Evolutionary conservation across 768 basidiomycete genomes (phyloP).

Genomic region (Pholiota conissans): DNA sequence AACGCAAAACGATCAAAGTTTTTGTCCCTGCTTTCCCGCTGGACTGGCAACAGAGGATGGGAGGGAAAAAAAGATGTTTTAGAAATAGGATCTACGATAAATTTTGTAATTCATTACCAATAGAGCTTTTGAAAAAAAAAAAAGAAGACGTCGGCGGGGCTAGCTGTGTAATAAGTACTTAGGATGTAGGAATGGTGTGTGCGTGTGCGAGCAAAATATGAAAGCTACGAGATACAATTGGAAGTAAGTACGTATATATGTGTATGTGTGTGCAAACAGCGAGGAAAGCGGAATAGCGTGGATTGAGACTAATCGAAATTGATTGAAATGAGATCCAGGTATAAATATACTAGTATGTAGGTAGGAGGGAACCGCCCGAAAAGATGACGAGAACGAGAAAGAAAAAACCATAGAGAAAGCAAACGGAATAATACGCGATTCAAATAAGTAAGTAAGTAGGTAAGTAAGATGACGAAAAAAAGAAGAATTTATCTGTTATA

Average conservation of each 20-base stretch:
- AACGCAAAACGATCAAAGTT: too few relatives aligned
- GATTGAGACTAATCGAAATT: not conserved
- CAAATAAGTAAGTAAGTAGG: too few relatives aligned
- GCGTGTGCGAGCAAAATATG: not conserved
- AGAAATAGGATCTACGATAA: slow-evolving; percentile 1
- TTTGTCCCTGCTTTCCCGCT: not conserved
- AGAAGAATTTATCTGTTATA: slow-evolving; percentile 19
- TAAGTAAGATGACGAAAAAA: too few relatives aligned
- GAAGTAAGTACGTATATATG: too few relatives aligned
- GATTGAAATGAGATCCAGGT: not conserved
- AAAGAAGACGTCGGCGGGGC: not conserved
- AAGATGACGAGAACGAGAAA: not conserved
- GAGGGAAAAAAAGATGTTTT: not conserved
- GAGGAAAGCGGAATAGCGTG: not conserved
- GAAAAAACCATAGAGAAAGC: not conserved
- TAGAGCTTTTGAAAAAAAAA: not conserved
- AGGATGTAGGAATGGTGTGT: not conserved
- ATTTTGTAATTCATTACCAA: not conserved
- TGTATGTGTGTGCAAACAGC: not conserved
- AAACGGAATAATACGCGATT: not conserved
- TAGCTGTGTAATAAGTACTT: too few relatives aligned
- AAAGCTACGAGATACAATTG: not conserved
- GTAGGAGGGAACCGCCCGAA: not conserved
- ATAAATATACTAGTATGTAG: too few relatives aligned
- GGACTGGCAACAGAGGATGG: not conserved